Evolutionary conservation across 306 rosid genomes (phyloP).

Genomic region (Mucuna pruriens): DNA sequence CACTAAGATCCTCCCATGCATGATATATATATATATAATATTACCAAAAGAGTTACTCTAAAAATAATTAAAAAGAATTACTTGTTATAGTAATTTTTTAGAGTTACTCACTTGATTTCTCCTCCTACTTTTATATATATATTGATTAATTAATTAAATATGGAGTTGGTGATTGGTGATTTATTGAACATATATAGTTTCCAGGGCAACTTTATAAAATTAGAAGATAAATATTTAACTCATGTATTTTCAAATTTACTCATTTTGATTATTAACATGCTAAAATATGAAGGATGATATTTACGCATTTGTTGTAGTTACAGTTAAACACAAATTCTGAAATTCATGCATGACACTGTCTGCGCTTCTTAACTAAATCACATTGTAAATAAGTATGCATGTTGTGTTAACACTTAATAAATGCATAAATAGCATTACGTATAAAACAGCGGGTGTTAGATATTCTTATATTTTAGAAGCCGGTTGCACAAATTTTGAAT

Average conservation of each 20-base stretch:
- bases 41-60: too few relatives aligned
- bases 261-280: neutral
- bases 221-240: neutral
- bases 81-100: too few relatives aligned
- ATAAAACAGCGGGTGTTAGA: neutral
- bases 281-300: neutral
- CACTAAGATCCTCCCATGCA: neutral
- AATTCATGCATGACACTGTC: neutral
- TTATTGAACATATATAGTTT: neutral
- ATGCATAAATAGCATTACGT: neutral
- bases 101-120: too few relatives aligned
- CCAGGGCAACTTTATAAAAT: neutral
- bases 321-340: neutral
- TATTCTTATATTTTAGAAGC: neutral
- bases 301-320: neutral
- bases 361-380: neutral
- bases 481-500: neutral
- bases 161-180: neutral
- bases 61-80: too few relatives aligned
- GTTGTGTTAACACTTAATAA: neutral
- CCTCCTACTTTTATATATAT: too few relatives aligned
- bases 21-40: too few relatives aligned
- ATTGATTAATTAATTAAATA: too few relatives aligned
- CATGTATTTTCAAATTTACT: neutral
- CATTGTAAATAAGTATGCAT: neutral